Base-by-base conservation (phyloP, 1,284 basidiomycete species). In the Rhodotorula sp. region DNA sequence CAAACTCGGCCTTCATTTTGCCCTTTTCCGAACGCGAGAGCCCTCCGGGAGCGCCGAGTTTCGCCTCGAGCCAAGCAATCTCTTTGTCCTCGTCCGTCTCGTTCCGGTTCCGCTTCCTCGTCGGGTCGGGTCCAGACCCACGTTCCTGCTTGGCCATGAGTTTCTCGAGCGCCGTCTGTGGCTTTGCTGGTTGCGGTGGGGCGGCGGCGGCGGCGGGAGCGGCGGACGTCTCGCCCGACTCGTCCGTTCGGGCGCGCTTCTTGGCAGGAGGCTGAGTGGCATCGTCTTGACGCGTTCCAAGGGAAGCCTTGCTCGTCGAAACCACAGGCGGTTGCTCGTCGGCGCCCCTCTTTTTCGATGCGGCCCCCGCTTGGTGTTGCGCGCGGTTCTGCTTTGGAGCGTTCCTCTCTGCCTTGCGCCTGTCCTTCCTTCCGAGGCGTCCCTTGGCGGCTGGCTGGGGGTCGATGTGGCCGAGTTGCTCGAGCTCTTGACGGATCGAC, bases 31-130 rank as follows among this genome's bases (percentile, higher is more conserved):
- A 54, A 31, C 54, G n/a, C 1, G 66, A 46, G 29, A 64, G 43
- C 7, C 26, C 39, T 16, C 62, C 18, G 29, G 78, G 74, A 31
- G 79, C 51, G 1, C 88, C 87, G 23, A 93, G 84, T 80, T 88
- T 88, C 18, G 85, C 84, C 80, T 93, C 92, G 18, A 93, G 83
- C 83, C 90, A 88, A 1, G 87, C 85, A 62, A 93, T 93, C 79
- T 92, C 90, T 1, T 84, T 84, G 77, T 92, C 91, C 76, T 93
- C 92, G 46, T 87, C 84, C 58, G 86, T 83, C 72, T 88, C 86
- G 67, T 83, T 78, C 70, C 80, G 84, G 20, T 79, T 82, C 57
- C 80, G 82, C 23, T 60, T 67, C 31, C 68, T 51, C 16, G 48
- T 14, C 16, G 67, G 64, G 71, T 59, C 67, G 69, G 12, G 80